Conservation (phyloP, 2,329 filamentous ascomycete species). For the Decorospora gaudefroyi region DNA sequence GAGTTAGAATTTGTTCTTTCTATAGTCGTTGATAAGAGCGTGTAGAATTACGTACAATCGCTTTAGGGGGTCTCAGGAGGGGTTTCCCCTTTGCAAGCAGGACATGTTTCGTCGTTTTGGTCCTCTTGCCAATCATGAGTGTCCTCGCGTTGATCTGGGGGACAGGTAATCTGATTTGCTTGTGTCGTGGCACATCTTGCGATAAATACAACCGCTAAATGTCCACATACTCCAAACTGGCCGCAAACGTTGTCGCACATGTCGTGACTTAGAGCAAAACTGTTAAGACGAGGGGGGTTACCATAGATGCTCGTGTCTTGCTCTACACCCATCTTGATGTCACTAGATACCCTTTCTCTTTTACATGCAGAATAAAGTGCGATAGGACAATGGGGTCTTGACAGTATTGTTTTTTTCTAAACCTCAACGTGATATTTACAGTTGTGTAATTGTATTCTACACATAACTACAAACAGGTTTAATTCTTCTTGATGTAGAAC, state of each 20-base stretch:
- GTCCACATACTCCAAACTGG: slow-evolving; percentile 2
- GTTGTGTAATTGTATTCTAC: no score
- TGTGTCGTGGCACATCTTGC: slow-evolving; percentile 2
- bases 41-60: not conserved
- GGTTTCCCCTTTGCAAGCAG: slow-evolving; percentile 6
- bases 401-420: no score
- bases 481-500: no score
- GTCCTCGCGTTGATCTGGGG: slow-evolving; percentile 1
- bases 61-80: slow-evolving; percentile 2
- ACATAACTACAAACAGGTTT: no score
- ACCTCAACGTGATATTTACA: no score
- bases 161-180: slow-evolving; percentile 2
- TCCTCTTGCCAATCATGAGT: slow-evolving; percentile 8
- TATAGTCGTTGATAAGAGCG: not conserved
- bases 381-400: no score
- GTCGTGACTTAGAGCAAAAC: slow-evolving; percentile 1
- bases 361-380: no score
- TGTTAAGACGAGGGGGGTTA: not conserved
- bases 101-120: slow-evolving; percentile 6
- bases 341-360: no score
- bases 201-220: not conserved
- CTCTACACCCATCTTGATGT: no score
- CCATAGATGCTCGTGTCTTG: not conserved
- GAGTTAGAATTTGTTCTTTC: not conserved
- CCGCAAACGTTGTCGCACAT: slow-evolving; percentile 8